Evolutionary conservation across 768 basidiomycete species (phyloP).

Genomic region (Tylopilus sp.): DNA sequence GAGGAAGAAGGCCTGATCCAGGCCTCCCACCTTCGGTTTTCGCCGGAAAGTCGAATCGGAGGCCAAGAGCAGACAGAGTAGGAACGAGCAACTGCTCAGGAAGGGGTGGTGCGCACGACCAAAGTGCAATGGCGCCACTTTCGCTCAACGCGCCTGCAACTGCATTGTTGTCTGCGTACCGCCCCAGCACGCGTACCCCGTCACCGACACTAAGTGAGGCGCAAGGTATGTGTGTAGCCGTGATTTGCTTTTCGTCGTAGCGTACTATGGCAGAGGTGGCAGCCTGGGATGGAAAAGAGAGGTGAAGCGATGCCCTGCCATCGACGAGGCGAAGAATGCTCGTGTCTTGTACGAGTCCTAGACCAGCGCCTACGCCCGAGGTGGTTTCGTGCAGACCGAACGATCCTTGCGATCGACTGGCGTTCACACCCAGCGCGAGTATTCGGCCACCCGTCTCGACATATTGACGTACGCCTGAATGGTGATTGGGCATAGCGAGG

Average conservation of each 20-base stretch:
- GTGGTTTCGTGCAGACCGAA: constrained; percentile 34
- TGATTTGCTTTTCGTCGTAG: not conserved
- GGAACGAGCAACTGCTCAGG: constrained; percentile 18
- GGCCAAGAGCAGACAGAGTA: constrained; percentile 27
- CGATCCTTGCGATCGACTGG: constrained; percentile 45
- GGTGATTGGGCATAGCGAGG: constrained; percentile 50
- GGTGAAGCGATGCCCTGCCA: constrained; percentile 16
- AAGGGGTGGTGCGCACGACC: constrained; percentile 30
- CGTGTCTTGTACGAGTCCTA: constrained; percentile 30
- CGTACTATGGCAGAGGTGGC: constrained; percentile 10
- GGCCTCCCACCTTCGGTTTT: not conserved
- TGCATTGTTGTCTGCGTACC: constrained; percentile 15
- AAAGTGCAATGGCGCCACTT: constrained; percentile 24
- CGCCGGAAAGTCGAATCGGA: constrained; percentile 9
- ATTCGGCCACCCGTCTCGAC: constrained; percentile 68
- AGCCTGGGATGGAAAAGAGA: constrained; percentile 25
- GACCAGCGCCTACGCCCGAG: constrained; percentile 32
- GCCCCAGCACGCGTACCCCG: constrained; percentile 14
- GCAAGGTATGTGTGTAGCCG: constrained; percentile 10
- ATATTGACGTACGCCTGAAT: constrained; percentile 51
- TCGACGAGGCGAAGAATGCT: constrained; percentile 26
- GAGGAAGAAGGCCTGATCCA: constrained; percentile 19
- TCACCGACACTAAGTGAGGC: constrained; percentile 19
- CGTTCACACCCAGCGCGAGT: constrained; percentile 61
- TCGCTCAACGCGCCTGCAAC: constrained; percentile 26